phyloP scores from a whole-genome alignment of 2,329 filamentous ascomycete genomes.

The Coleophoma crateriformis region DNA sequence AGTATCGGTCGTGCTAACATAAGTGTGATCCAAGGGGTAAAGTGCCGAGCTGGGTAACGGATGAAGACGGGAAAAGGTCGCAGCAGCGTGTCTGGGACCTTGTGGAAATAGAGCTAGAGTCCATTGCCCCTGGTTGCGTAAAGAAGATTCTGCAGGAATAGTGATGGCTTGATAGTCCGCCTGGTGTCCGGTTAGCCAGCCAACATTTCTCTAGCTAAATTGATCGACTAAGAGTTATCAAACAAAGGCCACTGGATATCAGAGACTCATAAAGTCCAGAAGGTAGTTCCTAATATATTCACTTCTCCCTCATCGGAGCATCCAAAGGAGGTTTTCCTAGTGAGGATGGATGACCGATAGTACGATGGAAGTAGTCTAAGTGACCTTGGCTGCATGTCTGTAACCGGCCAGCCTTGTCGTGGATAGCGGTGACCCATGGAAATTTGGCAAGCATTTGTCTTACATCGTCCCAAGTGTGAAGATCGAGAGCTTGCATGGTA shows the following conservation, averaged over 20 bases:
- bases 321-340: not conserved
- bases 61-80: conserved; percentile 17
- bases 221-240: not conserved
- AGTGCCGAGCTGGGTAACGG: conserved; percentile 9
- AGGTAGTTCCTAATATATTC: not conserved
- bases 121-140: conserved; percentile 22
- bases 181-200: not conserved
- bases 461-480: conserved; percentile 10
- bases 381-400: not conserved
- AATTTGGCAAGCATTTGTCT: conserved; percentile 12
- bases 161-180: not conserved
- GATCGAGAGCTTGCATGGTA: conserved; percentile 3
- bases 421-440: conserved; percentile 19
- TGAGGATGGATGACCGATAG: not conserved
- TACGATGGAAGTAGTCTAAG: not conserved
- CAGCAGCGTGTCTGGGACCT: conserved; percentile 24
- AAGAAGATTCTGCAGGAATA: conserved; percentile 5
- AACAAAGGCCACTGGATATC: not conserved
- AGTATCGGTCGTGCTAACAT: not conserved
- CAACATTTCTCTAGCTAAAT: not conserved
- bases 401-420: conserved; percentile 8
- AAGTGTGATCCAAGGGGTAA: not conserved
- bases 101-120: conserved; percentile 23
- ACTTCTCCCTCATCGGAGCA: not conserved
- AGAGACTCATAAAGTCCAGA: not conserved